phyloP scores from a whole-genome alignment of 2,329 filamentous ascomycete species.

The Sarocladium kiliense region DNA sequence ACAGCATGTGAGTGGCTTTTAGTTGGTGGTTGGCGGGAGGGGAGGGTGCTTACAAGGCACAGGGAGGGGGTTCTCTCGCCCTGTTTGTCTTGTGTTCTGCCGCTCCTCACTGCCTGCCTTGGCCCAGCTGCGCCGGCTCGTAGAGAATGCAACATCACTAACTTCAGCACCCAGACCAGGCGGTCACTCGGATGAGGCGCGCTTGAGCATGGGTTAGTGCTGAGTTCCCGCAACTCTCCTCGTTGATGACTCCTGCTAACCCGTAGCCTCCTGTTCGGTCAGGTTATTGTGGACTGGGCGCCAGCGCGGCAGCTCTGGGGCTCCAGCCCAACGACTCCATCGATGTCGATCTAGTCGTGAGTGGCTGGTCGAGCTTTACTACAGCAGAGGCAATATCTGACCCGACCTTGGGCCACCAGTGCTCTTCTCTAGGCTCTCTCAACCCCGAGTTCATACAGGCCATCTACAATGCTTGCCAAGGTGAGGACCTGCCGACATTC shows the following conservation, averaged over 20 bases:
- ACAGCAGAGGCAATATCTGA: neutral
- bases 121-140: neutral
- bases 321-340: slow-evolving; percentile 50
- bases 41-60: too few species aligned
- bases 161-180: slow-evolving; percentile 24
- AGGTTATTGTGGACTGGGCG: slow-evolving; percentile 72
- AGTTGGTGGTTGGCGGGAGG: neutral
- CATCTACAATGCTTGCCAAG: slow-evolving; percentile 51
- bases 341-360: slow-evolving; percentile 68
- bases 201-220: slow-evolving; percentile 25
- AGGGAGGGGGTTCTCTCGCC: too few species aligned
- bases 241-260: slow-evolving; percentile 18
- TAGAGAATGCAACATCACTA: slow-evolving; percentile 2
- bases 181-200: slow-evolving; percentile 23
- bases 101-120: too few species aligned
- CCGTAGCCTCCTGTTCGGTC: neutral
- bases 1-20: slow-evolving; percentile 63
- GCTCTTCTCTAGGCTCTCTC: slow-evolving; percentile 76
- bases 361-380: slow-evolving; percentile 19
- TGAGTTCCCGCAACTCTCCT: neutral
- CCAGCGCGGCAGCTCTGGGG: slow-evolving; percentile 59
- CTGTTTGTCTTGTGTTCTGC: too few species aligned
- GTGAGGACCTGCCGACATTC: slow-evolving; percentile 26
- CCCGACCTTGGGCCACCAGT: slow-evolving; percentile 33
- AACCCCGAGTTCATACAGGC: slow-evolving; percentile 60